A percentile compares a stretch with the other conserved stretches of the same genome.
These are phyloP conservation scores for Dentipellis fragilis DNA, from an alignment of 768 basidiomycete genomes.

Conservation along the genomic window DNA sequence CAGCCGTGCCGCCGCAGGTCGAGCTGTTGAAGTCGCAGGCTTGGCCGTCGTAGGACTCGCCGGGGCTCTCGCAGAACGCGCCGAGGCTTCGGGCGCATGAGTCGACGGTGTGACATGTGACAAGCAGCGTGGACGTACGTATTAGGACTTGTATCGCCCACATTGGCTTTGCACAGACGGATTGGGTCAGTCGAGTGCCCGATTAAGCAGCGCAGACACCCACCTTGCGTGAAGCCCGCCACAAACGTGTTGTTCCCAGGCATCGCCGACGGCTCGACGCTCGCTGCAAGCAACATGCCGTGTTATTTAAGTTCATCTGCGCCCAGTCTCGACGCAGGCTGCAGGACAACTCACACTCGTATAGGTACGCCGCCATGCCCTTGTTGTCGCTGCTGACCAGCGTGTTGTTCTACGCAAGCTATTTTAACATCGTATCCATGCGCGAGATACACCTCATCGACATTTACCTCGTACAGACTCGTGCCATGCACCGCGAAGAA, in stretches of 20 bases:
- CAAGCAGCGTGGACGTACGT: slow-evolving; percentile 36
- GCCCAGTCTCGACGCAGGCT: neutral
- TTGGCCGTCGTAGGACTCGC: slow-evolving; percentile 54
- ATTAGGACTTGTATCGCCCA: slow-evolving; percentile 73
- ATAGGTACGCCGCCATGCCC: slow-evolving; percentile 76
- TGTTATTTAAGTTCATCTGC: neutral
- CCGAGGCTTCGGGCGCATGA: slow-evolving; percentile 34
- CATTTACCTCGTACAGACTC: slow-evolving; percentile 58
- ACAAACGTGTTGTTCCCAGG: slow-evolving; percentile 66
- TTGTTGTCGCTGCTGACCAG: slow-evolving; percentile 78
- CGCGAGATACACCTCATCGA: neutral
- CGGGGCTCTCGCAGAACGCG: slow-evolving; percentile 72
- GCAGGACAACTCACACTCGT: slow-evolving; percentile 42
- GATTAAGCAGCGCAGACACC: slow-evolving; percentile 13
- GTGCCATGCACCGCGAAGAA: slow-evolving; percentile 79
- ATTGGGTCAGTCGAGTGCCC: slow-evolving; percentile 6
- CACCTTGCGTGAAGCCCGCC: slow-evolving; percentile 69
- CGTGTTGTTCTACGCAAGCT: slow-evolving; percentile 55
- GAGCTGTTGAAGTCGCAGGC: slow-evolving; percentile 63
- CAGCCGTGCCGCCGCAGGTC: slow-evolving; percentile 60
- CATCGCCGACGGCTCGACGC: slow-evolving; percentile 49
- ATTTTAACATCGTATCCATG: neutral
- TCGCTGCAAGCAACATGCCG: slow-evolving; percentile 38
- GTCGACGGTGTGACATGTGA: neutral
- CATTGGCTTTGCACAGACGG: slow-evolving; percentile 42